Conservation (phyloP, 305 asterid genomes). For the Euphrasia arctica region DNA sequence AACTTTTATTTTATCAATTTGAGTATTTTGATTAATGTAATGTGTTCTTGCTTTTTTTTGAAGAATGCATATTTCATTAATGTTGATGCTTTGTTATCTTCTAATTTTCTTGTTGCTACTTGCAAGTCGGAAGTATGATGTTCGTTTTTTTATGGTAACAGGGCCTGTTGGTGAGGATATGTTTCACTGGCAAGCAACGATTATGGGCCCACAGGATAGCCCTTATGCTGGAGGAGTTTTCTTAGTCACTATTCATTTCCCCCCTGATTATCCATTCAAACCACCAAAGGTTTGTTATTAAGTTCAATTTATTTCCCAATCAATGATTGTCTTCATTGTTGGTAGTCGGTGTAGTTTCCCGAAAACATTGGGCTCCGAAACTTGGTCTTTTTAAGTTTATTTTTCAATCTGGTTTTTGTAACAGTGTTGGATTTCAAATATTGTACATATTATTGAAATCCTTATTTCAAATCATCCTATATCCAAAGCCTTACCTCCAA, state of each 20-base stretch:
- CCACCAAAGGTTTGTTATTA: conserved; percentile 57
- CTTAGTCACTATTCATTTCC: conserved; percentile 63
- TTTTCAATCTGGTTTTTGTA: neutral
- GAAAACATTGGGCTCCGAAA: neutral
- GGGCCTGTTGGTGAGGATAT: conserved; percentile 88
- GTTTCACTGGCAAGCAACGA: conserved; percentile 84
- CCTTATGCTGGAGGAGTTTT: conserved; percentile 72
- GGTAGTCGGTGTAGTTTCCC: neutral
- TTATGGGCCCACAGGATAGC: conserved; percentile 77
- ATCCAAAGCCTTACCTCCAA: neutral
- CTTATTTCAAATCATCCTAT: neutral
- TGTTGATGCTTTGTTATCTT: neutral
- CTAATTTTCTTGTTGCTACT: neutral
- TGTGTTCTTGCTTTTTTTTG: neutral
- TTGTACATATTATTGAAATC: neutral
- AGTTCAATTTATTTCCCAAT: neutral
- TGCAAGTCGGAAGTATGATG: conserved; percentile 22
- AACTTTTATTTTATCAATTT: neutral
- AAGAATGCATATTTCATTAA: neutral
- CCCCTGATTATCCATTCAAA: conserved; percentile 78
- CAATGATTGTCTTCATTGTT: conserved; percentile 6
- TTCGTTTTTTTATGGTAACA: conserved; percentile 30
- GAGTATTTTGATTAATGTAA: neutral
- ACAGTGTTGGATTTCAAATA: neutral
- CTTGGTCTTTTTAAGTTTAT: neutral